These are phyloP conservation scores for Omphalotus guepiniiformis DNA, from an alignment of 768 basidiomycete species.

Conservation along the genomic window DNA sequence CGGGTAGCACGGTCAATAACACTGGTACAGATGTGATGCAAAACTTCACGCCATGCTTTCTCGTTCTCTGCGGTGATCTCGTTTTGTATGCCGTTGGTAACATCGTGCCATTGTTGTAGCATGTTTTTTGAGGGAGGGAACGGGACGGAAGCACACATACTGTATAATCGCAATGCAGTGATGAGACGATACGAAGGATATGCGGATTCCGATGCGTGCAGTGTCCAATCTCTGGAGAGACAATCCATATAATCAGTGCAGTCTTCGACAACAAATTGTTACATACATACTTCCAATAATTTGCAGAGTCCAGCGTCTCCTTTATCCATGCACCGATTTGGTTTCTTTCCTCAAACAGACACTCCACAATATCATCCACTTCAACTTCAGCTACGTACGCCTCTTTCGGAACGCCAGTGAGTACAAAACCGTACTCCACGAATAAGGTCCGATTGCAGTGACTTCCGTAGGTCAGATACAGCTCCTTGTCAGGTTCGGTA, in stretches of 20 bases:
- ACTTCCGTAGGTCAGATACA: slow-evolving; percentile 74
- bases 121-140: slow-evolving; percentile 22
- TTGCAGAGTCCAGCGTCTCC: slow-evolving; percentile 49
- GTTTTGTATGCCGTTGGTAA: slow-evolving; percentile 41
- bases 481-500: slow-evolving; percentile 49
- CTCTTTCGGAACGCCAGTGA: slow-evolving; percentile 23
- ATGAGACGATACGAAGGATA: slow-evolving; percentile 82
- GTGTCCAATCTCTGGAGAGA: slow-evolving; percentile 69
- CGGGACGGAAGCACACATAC: slow-evolving; percentile 33
- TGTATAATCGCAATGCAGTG: slow-evolving; percentile 62
- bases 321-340: slow-evolving; percentile 42
- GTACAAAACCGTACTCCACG: slow-evolving; percentile 87
- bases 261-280: background rate
- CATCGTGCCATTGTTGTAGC: slow-evolving; percentile 50
- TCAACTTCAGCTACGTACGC: slow-evolving; percentile 52
- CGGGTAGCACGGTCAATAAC: slow-evolving; percentile 30
- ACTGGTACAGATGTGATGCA: slow-evolving; percentile 34
- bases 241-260: slow-evolving; percentile 4
- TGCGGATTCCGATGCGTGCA: slow-evolving; percentile 60
- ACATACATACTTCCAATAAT: slow-evolving; percentile 78
- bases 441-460: slow-evolving; percentile 78
- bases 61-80: slow-evolving; percentile 48
- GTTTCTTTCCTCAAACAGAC: slow-evolving; percentile 42
- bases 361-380: slow-evolving; percentile 50
- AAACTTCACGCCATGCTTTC: slow-evolving; percentile 38